Evolutionary conservation across 1,284 basidiomycete genomes (phyloP), one percentile per base, ranked within the genome.

Genomic region (Mycena sp.): DNA sequence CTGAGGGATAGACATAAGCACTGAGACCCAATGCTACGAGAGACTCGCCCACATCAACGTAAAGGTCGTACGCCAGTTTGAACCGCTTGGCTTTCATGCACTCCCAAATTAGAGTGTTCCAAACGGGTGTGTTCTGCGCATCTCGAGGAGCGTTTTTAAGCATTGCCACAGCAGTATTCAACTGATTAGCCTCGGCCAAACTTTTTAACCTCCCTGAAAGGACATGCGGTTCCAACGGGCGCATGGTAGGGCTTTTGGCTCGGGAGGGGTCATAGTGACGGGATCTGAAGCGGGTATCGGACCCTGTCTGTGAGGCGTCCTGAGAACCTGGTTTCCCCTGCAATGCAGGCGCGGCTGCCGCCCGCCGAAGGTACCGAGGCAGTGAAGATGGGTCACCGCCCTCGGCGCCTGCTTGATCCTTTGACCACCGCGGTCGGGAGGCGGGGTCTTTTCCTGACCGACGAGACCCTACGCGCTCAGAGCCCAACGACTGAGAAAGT

Each of bases 71-170:
- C 0, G 84, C 85, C 23, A 87, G 73, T 44, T 87, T 82, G 71
- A 81, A 89, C 32, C 82, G 83, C 55, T 81, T 76, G 16, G 75
- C 83, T 46, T 84, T 81, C 78, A 91, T 79, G 58, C 83, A 83
- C 44, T 86, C 80, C 76, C 80, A 82, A 35, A 94, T 87, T 61
- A 93, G 72, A 1, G 87, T 91, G 65, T 92, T 92, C 92, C 91
- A 94, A 3, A 89, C 86, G 21, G 82, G 78, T 2, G 84, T 79
- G 67, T 91, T 93, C 72, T 91, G 88, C 0, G 90, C 87, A 69
- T 88, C 89, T 29, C 83, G 75, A 25, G 92, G 91, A 25, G 86
- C 76, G 41, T 81, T 85, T 70, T 87, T 83, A n/a, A 94, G 79
- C 70, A 85, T 81, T 9, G 77, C 70, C 7, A 91, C 78, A 0